Evolutionary conservation across 495 filamentous ascomycete genomes (phyloP).

Genomic region (Talaromyces trachyspermus): DNA sequence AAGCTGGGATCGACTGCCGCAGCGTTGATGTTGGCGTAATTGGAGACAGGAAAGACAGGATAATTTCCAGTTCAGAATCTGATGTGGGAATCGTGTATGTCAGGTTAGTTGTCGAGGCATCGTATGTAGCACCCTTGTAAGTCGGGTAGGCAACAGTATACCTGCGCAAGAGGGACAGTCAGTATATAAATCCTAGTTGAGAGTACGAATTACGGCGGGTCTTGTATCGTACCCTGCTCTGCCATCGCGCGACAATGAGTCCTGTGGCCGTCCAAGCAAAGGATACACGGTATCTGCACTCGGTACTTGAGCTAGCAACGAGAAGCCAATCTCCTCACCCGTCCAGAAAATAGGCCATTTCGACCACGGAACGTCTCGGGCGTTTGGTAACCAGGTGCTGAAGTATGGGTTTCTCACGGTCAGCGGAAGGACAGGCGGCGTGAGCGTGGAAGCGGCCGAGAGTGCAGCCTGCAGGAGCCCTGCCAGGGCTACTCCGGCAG

Average conservation of each 20-base stretch:
- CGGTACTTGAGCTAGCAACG: slow-evolving; percentile 69
- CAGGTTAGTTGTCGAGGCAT: slow-evolving; percentile 89
- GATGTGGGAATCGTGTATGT: slow-evolving; percentile 64
- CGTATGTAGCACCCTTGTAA: slow-evolving; percentile 76
- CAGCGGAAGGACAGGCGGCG: slow-evolving; percentile 78
- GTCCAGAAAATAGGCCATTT: slow-evolving; percentile 96
- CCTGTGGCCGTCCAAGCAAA: slow-evolving; percentile 78
- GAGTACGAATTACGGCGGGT: background rate
- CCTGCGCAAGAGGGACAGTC: slow-evolving; percentile 14
- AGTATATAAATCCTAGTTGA: background rate
- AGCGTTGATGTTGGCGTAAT: slow-evolving; percentile 89
- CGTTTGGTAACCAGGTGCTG: slow-evolving; percentile 77
- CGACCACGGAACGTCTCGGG: slow-evolving; percentile 77
- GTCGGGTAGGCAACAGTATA: slow-evolving; percentile 63
- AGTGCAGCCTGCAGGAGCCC: slow-evolving; percentile 30
- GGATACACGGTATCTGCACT: slow-evolving; percentile 70
- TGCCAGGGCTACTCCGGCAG: slow-evolving; percentile 26
- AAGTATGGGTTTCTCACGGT: slow-evolving; percentile 89
- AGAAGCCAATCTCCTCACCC: slow-evolving; percentile 76
- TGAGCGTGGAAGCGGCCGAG: slow-evolving; percentile 41
- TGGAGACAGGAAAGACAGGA: slow-evolving; percentile 83
- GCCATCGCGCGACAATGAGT: slow-evolving; percentile 51
- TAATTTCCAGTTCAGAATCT: slow-evolving; percentile 44
- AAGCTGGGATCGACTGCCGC: slow-evolving; percentile 83
- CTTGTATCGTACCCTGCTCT: slow-evolving; percentile 27